Conservation (phyloP, 2,329 filamentous ascomycete species). For the Fusarium secorum region DNA sequence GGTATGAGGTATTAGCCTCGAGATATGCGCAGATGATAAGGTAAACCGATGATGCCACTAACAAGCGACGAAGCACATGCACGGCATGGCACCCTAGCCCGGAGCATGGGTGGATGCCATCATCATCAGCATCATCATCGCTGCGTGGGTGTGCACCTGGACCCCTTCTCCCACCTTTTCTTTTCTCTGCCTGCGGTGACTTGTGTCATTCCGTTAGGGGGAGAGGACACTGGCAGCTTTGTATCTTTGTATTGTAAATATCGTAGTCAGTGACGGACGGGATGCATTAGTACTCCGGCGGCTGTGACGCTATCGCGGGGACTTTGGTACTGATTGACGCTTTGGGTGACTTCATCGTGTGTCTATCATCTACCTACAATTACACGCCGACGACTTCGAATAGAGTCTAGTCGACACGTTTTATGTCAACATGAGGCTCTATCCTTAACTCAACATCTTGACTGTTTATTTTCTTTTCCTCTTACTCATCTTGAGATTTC, state of each 20-base stretch:
- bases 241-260: not conserved
- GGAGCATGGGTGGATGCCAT: constrained; percentile 33
- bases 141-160: constrained; percentile 25
- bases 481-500: not conserved
- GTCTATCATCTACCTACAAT: not conserved
- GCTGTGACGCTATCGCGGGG: constrained; percentile 24
- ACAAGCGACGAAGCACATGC: constrained; percentile 15
- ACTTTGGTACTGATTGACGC: constrained; percentile 13
- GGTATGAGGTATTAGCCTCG: constrained; percentile 17
- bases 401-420: not conserved
- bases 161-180: not conserved
- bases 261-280: not conserved
- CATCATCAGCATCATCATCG: constrained; percentile 18
- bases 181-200: not conserved
- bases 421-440: constrained; percentile 5
- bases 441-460: not conserved
- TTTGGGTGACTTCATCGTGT: constrained; percentile 25
- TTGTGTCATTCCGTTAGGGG: constrained; percentile 8
- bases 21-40: constrained; percentile 2
- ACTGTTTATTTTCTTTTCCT: not conserved
- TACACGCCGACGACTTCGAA: constrained; percentile 10
- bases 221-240: constrained; percentile 10
- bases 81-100: not conserved
- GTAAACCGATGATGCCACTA: constrained; percentile 31
- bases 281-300: constrained; percentile 1